phyloP scores from a whole-genome alignment of 1,284 basidiomycete genomes.

The Athelia sp. region DNA sequence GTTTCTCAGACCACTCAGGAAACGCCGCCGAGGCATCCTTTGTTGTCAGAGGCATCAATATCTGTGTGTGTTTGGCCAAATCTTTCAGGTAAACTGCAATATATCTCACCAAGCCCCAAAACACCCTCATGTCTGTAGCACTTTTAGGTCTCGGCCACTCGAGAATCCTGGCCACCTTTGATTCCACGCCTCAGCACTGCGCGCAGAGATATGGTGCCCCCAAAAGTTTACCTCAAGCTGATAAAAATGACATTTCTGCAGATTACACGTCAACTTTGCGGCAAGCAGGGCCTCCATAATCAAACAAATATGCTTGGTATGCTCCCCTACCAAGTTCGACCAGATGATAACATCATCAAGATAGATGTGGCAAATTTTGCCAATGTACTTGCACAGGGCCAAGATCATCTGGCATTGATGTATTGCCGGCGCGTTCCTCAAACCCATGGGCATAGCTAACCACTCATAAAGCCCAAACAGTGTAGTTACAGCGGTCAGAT shows the following conservation, averaged over 20 bases:
- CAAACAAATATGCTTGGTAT: neutral
- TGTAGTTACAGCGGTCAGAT: neutral
- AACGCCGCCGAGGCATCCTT: neutral
- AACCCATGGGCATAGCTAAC: neutral
- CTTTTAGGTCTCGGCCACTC: neutral
- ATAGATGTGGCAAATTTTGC: neutral
- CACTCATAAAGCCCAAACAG: neutral
- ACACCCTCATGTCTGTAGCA: neutral
- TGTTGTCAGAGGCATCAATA: neutral
- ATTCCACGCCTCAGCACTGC: neutral
- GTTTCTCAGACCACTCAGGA: neutral
- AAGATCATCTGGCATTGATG: neutral
- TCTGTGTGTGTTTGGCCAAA: neutral
- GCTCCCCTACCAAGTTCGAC: neutral
- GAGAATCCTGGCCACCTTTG: neutral
- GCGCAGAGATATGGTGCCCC: neutral
- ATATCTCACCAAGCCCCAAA: neutral
- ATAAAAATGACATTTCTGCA: neutral
- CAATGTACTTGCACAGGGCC: neutral
- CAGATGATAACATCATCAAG: neutral
- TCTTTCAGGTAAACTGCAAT: neutral
- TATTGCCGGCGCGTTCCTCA: neutral
- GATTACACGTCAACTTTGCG: neutral
- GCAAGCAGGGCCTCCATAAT: neutral
- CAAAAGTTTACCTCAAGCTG: neutral